Evolutionary conservation across 805 yeast genomes (phyloP).

Genomic region (Yarrowia phangngaensis): DNA sequence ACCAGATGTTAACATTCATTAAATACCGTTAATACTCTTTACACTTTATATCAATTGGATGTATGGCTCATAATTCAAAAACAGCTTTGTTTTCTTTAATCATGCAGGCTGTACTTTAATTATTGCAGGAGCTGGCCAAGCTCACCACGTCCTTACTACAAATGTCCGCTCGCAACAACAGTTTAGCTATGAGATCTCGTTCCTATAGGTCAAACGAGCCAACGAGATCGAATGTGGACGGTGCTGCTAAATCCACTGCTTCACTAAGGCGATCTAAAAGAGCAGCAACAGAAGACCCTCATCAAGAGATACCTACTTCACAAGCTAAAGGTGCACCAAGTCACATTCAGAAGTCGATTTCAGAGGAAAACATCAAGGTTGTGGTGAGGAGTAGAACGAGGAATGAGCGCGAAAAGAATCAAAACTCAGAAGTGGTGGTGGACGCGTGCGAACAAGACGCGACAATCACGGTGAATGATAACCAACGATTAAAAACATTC

Average conservation of each 20-base stretch:
- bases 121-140: too few species aligned
- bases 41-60: too few species aligned
- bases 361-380: constrained; percentile 52
- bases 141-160: too few species aligned
- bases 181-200: constrained; percentile 6
- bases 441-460: constrained; percentile 44
- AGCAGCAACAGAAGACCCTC: not conserved
- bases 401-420: constrained; percentile 53
- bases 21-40: too few species aligned
- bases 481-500: constrained; percentile 49
- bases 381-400: constrained; percentile 63
- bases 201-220: constrained; percentile 1
- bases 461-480: constrained; percentile 27
- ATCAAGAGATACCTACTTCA: not conserved
- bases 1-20: too few species aligned
- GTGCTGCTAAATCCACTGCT: not conserved
- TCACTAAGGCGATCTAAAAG: not conserved
- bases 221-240: constrained; percentile 27
- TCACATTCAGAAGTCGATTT: constrained; percentile 10
- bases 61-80: too few species aligned
- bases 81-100: too few species aligned
- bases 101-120: too few species aligned
- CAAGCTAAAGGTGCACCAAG: not conserved
- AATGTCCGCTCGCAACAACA: constrained; percentile 20
- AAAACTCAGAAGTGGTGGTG: constrained; percentile 59